Conservation (phyloP, 2,329 filamentous ascomycete species). For the Stachybotrys chartarum region DNA sequence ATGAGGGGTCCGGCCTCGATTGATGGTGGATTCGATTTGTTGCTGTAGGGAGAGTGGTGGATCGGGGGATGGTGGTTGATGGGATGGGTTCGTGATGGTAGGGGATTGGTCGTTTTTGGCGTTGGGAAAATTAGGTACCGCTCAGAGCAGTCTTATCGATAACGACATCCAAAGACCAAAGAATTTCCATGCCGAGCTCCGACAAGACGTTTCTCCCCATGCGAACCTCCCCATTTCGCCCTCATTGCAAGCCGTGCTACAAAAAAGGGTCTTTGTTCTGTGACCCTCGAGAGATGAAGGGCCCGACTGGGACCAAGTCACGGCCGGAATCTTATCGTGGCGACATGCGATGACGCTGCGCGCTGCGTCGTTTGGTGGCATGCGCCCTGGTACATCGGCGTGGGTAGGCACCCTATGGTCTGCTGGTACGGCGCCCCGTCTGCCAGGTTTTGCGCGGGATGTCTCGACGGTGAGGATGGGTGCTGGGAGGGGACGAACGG, state of each 20-base stretch:
- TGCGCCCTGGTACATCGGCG: neutral
- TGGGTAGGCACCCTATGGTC: neutral
- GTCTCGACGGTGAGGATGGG: neutral
- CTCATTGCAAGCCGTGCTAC: neutral
- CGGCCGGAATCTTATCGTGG: neutral
- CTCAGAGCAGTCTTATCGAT: neutral
- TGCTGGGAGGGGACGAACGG: neutral
- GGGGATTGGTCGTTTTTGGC: neutral
- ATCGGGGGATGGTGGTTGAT: too few species aligned
- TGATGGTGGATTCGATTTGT: neutral
- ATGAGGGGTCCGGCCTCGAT: neutral
- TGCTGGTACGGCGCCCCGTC: neutral
- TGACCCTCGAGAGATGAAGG: neutral
- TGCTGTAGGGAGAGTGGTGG: neutral
- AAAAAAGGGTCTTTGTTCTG: too few species aligned
- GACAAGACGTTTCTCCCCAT: neutral
- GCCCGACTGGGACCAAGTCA: neutral
- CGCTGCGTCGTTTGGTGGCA: neutral
- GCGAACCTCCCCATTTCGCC: neutral
- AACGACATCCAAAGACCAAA: neutral
- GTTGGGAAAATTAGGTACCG: neutral
- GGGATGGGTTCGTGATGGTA: neutral
- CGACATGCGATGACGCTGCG: neutral
- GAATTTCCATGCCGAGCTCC: neutral
- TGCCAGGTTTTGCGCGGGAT: neutral